A percentile compares a stretch with the other conserved stretches of the same genome.
Conservation (phyloP, 2,329 filamentous ascomycete species). For the Trichoderma breve region DNA sequence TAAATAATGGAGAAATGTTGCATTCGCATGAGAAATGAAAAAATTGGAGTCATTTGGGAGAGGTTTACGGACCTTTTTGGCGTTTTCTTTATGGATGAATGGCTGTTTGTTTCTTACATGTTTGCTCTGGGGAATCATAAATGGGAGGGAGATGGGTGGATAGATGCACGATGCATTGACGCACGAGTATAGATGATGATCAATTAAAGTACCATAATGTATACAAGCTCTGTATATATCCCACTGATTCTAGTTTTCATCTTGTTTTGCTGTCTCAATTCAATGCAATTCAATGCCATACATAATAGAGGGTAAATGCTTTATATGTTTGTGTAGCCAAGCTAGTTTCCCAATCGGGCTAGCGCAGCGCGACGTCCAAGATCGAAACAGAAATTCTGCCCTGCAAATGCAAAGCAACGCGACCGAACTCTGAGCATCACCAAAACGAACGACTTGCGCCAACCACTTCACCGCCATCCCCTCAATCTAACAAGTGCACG, state of each 20-base stretch:
- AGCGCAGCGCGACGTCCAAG: conserved; percentile 33
- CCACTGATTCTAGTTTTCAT: background rate
- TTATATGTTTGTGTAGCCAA: conserved; percentile 17
- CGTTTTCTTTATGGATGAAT: conserved; percentile 28
- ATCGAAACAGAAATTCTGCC: conserved; percentile 35
- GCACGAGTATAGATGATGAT: background rate
- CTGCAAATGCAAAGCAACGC: conserved; percentile 27
- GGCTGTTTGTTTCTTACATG: background rate
- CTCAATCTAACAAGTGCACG: conserved; percentile 20
- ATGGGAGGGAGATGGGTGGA: background rate
- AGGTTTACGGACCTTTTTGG: conserved; percentile 31
- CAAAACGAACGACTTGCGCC: conserved; percentile 29
- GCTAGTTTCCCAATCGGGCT: conserved; percentile 38
- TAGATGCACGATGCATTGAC: background rate
- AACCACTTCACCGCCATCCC: conserved; percentile 23
- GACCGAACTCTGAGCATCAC: conserved; percentile 25
- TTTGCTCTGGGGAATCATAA: background rate
- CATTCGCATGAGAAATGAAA: conserved; percentile 20
- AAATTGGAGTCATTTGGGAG: conserved; percentile 25
- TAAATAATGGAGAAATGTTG: background rate
- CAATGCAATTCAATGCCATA: background rate
- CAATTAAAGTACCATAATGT: background rate
- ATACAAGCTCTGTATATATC: background rate
- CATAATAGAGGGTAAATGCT: background rate
- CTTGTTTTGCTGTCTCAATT: background rate